Evolutionary conservation across 768 basidiomycete species (phyloP).

Genomic region (Lactifluus subvellereus): DNA sequence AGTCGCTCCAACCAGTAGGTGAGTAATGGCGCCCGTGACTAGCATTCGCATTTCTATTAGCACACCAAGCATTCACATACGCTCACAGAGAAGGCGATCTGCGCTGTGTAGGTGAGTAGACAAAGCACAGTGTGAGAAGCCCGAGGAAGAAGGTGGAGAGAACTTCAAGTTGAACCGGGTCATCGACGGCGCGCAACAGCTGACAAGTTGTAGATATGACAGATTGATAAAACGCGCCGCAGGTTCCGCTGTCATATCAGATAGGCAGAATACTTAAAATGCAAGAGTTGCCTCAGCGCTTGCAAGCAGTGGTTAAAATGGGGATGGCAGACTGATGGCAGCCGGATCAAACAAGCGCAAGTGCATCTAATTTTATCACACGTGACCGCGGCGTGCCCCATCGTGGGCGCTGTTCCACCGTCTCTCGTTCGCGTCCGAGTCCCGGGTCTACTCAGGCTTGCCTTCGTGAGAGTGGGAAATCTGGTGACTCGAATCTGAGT

Average conservation of each 20-base stretch:
- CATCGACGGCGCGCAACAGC: background rate
- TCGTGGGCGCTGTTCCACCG: background rate
- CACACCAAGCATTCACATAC: too few relatives aligned
- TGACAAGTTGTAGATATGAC: background rate
- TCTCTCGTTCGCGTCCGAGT: background rate
- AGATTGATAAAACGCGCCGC: background rate
- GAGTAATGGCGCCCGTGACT: background rate
- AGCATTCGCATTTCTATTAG: background rate
- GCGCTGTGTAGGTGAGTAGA: background rate
- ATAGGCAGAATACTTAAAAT: background rate
- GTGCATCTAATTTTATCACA: background rate
- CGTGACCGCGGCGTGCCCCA: background rate
- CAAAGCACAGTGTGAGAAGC: background rate
- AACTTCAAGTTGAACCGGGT: background rate
- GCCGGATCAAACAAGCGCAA: too few relatives aligned
- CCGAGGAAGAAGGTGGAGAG: background rate
- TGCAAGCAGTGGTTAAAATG: background rate
- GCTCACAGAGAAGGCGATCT: background rate
- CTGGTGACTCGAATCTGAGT: background rate
- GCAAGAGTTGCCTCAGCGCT: background rate
- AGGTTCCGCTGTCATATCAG: background rate
- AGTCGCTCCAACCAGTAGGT: background rate
- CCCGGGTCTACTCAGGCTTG: too few relatives aligned
- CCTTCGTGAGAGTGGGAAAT: too few relatives aligned
- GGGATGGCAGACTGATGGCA: background rate